Evolutionary conservation across 2,329 filamentous ascomycete species (phyloP), one percentile per base, ranked within the genome.

Genomic region (Aureobasidium vineae): DNA sequence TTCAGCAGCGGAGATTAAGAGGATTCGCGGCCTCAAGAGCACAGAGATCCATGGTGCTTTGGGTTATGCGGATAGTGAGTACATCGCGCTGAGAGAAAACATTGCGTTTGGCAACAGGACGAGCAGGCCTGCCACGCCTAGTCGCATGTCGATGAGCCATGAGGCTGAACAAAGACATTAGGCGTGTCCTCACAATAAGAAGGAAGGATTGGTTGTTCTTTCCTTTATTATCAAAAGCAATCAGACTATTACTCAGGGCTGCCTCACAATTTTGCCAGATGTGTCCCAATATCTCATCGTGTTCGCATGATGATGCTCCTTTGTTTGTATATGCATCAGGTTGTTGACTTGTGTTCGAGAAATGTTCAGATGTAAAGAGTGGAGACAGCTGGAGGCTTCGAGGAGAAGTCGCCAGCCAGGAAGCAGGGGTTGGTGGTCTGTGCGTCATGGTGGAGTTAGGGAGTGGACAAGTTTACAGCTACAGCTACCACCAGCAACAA

Each of bases 21-120:
- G 90, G 60, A 97, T 99, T 75, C 92, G 90, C 79, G 95, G 95
- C 1, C 82, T 90, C 70, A 87, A 90, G 75, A 97, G 92, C 74
- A 85, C 83, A 6, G 90, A 97, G 75, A 97, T 99, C 69, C 83
- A 88, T 56, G 83, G 84, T 11, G 80, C 95, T 52, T 80, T 99
- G 38, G 95, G 94, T 3, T 99, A 97, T 78, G 91, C 92, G 23
- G 93, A 97, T 76, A 96, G 90, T 73, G 92, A 98, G 78, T 97
- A 98, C 78, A 90, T 98, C 47, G 93, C 92, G 11, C 83, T 95
- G 73, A 83, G 92, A 69, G 92, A 96, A 77, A 94, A 96, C 72
- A 88, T 97, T 69, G 92, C 91, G 52, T 87, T 97, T 71, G 88
- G 90, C 67, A 71, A 71, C 52, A 67, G 70, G 36, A 71, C 74